phyloP scores from a whole-genome alignment of 306 rosid genomes.

The Abrus pulchellus region DNA sequence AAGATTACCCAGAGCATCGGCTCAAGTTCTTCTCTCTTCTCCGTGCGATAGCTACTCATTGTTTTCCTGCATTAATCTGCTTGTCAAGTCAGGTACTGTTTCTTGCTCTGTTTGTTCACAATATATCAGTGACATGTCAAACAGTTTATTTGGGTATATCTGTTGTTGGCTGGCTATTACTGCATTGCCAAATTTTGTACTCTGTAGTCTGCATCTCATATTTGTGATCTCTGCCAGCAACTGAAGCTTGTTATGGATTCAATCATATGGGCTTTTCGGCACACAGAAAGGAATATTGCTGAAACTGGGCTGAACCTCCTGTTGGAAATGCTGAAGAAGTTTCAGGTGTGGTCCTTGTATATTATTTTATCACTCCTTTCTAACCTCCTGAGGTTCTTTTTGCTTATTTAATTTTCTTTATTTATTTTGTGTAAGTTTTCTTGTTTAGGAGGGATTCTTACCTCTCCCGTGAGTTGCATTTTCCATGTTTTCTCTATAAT shows the following conservation, averaged over 20 bases:
- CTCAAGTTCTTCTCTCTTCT: constrained; percentile 96
- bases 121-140: neutral
- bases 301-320: constrained; percentile 88
- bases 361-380: neutral
- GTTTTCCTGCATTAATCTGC: constrained; percentile 91
- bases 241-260: constrained; percentile 98
- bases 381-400: constrained; percentile 9
- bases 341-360: constrained; percentile 66
- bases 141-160: neutral
- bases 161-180: neutral
- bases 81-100: constrained; percentile 86
- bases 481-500: neutral
- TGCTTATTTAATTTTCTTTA: constrained; percentile 23
- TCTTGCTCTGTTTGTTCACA: constrained; percentile 17
- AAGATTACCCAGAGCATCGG: constrained; percentile 98
- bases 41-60: constrained; percentile 92
- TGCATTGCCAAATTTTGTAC: constrained; percentile 10
- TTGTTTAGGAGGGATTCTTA: neutral
- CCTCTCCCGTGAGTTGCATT: neutral
- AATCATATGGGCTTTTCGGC: constrained; percentile 97
- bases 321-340: constrained; percentile 87
- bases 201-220: constrained; percentile 33
- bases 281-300: constrained; percentile 97
- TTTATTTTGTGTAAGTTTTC: constrained; percentile 11
- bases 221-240: constrained; percentile 68